Evolutionary conservation across 164 flowering plant genomes (phyloP), one percentile per base, ranked within the genome.

Genomic region (Sextonia rubra): DNA sequence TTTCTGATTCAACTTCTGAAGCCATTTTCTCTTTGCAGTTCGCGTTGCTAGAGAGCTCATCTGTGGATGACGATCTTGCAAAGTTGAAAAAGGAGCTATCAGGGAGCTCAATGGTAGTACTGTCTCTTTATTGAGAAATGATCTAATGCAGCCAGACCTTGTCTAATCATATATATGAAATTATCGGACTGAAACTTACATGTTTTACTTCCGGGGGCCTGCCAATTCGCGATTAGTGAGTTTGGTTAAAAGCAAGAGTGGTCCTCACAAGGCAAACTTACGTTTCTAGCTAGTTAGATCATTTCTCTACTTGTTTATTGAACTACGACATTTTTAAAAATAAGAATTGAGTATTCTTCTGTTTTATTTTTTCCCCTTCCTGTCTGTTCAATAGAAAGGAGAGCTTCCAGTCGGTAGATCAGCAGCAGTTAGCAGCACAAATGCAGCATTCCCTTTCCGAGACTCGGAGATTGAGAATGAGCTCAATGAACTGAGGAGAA

Each of bases 1-100:
- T 8, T 1, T 37, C 44, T 37, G 12, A 5, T 37, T 37, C 11
- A 37, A 37, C 44, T 37, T 37, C 44, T 12, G 8, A 20, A 55
- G 12, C 18, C 49, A 7, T 62, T 26, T 22, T 3, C 7, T 18
- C 69, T 69, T 74, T 67, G 73, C 86, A 95, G 99, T 95, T 95
- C 88, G 98, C 97, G 11, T 70, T 91, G 76, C 83, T 95, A 37
- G 99, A 95, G 80, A 81, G 82, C 71, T 84, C 97, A 27, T 93
- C 98, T n/a, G 98, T 93, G 56, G 99, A 95, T 79, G 98, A 92
- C 72, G 98, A 95, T 76, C 88, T 95, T 65, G 91, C 85, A 56
- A 79, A 74, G 72, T 81, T 95, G 82, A 93, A 91, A 84, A 90
- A 86, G 80, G 97, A 91, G 71, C 64, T 91, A 44, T 82, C 97